Evolutionary conservation across 768 basidiomycete species (phyloP).

Genomic region (Omphalotus guepiniiformis): DNA sequence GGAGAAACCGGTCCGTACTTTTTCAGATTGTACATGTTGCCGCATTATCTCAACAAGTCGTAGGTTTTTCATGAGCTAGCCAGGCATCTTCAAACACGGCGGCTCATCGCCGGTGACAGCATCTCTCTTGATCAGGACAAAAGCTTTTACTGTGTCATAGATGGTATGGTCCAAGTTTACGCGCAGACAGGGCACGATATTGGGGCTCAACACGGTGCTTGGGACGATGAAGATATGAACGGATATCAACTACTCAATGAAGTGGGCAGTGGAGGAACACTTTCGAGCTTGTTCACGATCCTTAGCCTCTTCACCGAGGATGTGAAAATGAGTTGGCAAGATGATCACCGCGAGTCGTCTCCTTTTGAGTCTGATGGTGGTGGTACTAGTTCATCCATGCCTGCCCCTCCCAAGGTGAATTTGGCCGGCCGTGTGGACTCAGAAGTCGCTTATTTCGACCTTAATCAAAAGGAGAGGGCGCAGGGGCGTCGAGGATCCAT

Average conservation of each 20-base stretch:
- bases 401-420: slow-evolving; percentile 14
- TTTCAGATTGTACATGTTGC: background rate
- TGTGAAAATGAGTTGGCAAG: slow-evolving; percentile 89
- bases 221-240: slow-evolving; percentile 87
- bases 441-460: slow-evolving; percentile 60
- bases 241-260: slow-evolving; percentile 96
- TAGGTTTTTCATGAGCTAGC: slow-evolving; percentile 97
- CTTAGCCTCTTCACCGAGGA: slow-evolving; percentile 95
- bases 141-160: slow-evolving; percentile 97
- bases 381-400: slow-evolving; percentile 14
- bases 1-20: slow-evolving; percentile 80
- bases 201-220: slow-evolving; percentile 47
- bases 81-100: slow-evolving; percentile 89
- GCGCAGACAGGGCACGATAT: slow-evolving; percentile 60
- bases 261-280: slow-evolving; percentile 91
- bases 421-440: slow-evolving; percentile 45
- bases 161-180: slow-evolving; percentile 95
- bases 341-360: slow-evolving; percentile 36
- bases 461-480: slow-evolving; percentile 28
- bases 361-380: slow-evolving; percentile 21
- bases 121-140: slow-evolving; percentile 88
- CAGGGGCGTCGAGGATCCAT: slow-evolving; percentile 49
- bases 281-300: slow-evolving; percentile 96
- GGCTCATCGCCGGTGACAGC: slow-evolving; percentile 95
- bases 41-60: slow-evolving; percentile 2